Base-by-base conservation (phyloP, 2,329 filamentous ascomycete species). In the Massarina eburnea region DNA sequence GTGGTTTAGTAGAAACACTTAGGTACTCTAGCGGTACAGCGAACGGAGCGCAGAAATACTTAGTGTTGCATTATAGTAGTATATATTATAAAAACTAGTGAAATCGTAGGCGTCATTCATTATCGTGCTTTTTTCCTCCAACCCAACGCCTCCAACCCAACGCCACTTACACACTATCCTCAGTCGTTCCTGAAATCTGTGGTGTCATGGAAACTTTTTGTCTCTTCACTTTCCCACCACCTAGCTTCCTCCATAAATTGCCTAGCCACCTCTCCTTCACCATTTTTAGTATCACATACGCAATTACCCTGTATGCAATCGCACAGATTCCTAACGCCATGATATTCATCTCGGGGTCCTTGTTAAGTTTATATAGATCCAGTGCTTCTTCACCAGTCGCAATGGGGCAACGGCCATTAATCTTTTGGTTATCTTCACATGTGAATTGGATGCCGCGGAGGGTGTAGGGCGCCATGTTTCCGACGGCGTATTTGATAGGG, bases 401-500 rank as follows among this genome's bases (percentile, higher is more conserved):
- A 33, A 89, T 82, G 0, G 82, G 80, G 61, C 88, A 91, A 10
- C 62, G 64, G 0, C 86, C 86, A 43, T 80, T 68, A 0, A 88
- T 67, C 29, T 74, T 73, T 71, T 90, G 84, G 8, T 66, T 70
- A 2, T 79, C 76, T 2, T 76, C 78, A 62, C 88, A 91, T 1
- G 80, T 80, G 56, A 91, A 90, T 0, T 61, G 45, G 6, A 88
- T 77, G 0, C 76, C 77, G 6, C 76, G 70, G 26, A 91, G 67
- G 0, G 83, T 83, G 52, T 84, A 89, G 0, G 82, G 80, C 1
- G 83, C 83, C 30, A 91, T 70, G 26, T 86, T 86, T 0, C 81
- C 81, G 3, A 85, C 76, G 0, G 81, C 78, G 61, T 89, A 91
- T 41, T 87, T 84, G 42, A 89, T 78, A 0, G 88, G 88, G 1